Evolutionary conservation across 148 eudicot species (phyloP), one percentile per base, ranked within the genome.

Genomic region (Vaccinium vitisidaea): DNA sequence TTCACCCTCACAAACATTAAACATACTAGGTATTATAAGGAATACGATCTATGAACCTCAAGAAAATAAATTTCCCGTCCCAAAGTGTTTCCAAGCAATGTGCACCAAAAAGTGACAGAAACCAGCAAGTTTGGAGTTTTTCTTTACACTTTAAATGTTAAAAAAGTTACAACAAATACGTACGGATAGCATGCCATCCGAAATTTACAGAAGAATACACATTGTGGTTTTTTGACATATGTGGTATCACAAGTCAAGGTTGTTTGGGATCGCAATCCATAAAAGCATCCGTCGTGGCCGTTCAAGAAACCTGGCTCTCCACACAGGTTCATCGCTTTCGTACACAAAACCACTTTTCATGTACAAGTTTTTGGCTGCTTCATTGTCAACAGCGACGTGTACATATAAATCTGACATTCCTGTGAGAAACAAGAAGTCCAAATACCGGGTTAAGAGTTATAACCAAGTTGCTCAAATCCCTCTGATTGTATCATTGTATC

Each of bases 371-470:
- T 91, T 97, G 8, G 99, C 99, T 49, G 98, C 88, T 84, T 89
- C 96, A 78, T 97, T 97, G 88, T 95, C 95, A 76, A 90, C 81
- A 48, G 98, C 96, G 43, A 95, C 99, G 78, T 97, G 99, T 83
- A 95, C 96, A 84, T 97, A 97, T 58, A 97, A 87, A 90, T 95
- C 94, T 56, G 92, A 89, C 86, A 97, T 94, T 84, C 99, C 99
- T 97, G 94, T 63, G 50, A 73, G 54, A 16, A 59, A 75, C 43
- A 43, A 78, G 39, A 43, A 46, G 50, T 23, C 18, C n/a, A 53
- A 14, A 49, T 6, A 53, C 1, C 7, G 52, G 77, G 50, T 80
- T 49, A 83, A 46, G 39, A 61, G 63, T 46, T 58, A 67, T 8
- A 46, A 83, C 18, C 81, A 67, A 73, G 43, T 52, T 52, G 54